A percentile compares a stretch with the other conserved stretches of the same genome.
phyloP scores from a whole-genome alignment of 108 stramenopile genomes.

The Aurantiochytrium sp. region DNA sequence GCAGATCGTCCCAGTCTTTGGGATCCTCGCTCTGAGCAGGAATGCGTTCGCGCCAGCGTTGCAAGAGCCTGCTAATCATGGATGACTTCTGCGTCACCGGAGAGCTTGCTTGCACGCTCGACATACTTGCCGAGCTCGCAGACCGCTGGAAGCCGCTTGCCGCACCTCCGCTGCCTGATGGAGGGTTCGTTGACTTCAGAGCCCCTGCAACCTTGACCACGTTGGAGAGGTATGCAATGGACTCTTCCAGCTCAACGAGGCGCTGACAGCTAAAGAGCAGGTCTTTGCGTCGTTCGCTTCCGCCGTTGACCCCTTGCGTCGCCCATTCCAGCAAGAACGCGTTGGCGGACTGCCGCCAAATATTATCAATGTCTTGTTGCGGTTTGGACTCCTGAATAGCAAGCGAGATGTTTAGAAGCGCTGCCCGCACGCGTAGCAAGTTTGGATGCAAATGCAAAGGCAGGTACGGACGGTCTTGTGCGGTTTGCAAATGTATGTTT shows the following conservation, averaged over 20 bases:
- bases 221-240: neutral
- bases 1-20: neutral
- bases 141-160: neutral
- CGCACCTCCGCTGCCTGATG: neutral
- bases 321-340: neutral
- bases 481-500: neutral
- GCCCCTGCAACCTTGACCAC: neutral
- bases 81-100: neutral
- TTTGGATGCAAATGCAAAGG: neutral
- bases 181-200: neutral
- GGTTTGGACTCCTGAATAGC: neutral
- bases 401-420: neutral
- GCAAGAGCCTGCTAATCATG: neutral
- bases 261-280: neutral
- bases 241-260: slow-evolving; percentile 4
- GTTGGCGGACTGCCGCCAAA: neutral
- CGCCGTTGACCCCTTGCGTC: neutral
- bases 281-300: neutral
- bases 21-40: neutral
- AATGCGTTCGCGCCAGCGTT: neutral
- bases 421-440: neutral
- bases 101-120: neutral
- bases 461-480: neutral
- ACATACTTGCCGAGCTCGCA: neutral
- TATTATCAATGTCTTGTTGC: neutral